Conservation (phyloP, 495 filamentous ascomycete genomes). For the Articulospora tetracladia region DNA sequence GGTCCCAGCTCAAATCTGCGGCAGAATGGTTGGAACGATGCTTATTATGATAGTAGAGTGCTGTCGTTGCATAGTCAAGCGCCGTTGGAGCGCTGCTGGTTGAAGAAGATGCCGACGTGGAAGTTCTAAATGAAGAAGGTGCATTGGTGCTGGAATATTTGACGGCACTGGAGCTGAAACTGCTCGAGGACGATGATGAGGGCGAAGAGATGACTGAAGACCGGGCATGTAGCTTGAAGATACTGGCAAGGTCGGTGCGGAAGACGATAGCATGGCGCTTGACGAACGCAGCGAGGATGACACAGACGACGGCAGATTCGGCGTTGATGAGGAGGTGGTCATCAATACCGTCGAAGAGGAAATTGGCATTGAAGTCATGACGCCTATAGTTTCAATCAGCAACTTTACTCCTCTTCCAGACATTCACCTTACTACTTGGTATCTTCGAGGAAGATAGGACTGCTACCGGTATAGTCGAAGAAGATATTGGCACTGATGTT, state of each 20-base stretch:
- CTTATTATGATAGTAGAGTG: constrained; percentile 73
- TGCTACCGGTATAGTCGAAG: too few species aligned
- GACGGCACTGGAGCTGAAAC: background rate
- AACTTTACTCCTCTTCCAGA: too few species aligned
- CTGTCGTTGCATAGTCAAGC: constrained; percentile 32
- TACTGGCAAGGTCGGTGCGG: background rate
- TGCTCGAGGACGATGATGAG: background rate
- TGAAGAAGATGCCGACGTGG: background rate
- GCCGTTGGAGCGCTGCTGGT: background rate
- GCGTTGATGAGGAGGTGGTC: background rate
- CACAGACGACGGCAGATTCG: background rate
- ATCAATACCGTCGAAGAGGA: too few species aligned
- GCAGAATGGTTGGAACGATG: constrained; percentile 81
- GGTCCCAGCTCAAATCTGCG: constrained; percentile 55
- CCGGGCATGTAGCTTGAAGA: background rate
- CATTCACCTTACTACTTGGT: too few species aligned
- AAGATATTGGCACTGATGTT: too few species aligned
- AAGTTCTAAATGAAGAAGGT: background rate
- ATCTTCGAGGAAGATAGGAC: too few species aligned
- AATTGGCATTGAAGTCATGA: too few species aligned
- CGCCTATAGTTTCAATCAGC: too few species aligned
- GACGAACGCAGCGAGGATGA: background rate
- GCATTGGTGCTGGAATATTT: background rate
- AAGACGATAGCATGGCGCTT: background rate
- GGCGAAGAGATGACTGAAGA: background rate